phyloP scores from a whole-genome alignment of 192 early-diverging fungal genomes.

The Dissophora globulifera region DNA sequence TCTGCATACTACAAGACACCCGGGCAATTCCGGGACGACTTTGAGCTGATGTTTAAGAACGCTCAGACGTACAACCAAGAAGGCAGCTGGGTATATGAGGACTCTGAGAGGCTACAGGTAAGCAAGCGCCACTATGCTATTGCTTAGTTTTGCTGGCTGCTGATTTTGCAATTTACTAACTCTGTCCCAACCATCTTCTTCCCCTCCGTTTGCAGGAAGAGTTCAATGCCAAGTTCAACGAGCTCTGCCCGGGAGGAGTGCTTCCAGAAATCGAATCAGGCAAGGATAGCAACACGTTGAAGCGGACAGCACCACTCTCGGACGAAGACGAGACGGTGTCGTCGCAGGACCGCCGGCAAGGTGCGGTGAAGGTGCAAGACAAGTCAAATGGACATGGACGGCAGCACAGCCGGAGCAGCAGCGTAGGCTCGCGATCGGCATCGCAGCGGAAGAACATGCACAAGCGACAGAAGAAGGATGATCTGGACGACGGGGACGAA shows the following conservation, averaged over 20 bases:
- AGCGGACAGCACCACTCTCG: conserved; percentile 38
- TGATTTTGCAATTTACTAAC: background rate
- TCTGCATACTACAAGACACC: conserved; percentile 73
- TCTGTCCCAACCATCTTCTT: background rate
- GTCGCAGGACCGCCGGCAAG: conserved; percentile 23
- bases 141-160: too few species aligned
- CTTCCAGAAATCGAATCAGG: conserved; percentile 27
- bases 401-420: conserved; percentile 47
- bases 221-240: conserved; percentile 54
- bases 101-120: conserved; percentile 76
- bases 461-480: conserved; percentile 44
- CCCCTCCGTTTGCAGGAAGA: conserved; percentile 31
- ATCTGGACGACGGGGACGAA: conserved; percentile 36
- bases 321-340: conserved; percentile 40
- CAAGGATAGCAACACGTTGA: conserved; percentile 35
- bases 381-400: conserved; percentile 40
- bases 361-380: conserved; percentile 12
- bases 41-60: conserved; percentile 90
- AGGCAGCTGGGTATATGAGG: conserved; percentile 90
- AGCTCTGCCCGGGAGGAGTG: conserved; percentile 55
- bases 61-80: conserved; percentile 93
- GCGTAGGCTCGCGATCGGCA: conserved; percentile 32
- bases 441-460: conserved; percentile 28
- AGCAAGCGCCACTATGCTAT: background rate
- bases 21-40: conserved; percentile 80